Evolutionary conservation across 2,329 filamentous ascomycete genomes (phyloP).

Genomic region (Exophiala oligosperma): DNA sequence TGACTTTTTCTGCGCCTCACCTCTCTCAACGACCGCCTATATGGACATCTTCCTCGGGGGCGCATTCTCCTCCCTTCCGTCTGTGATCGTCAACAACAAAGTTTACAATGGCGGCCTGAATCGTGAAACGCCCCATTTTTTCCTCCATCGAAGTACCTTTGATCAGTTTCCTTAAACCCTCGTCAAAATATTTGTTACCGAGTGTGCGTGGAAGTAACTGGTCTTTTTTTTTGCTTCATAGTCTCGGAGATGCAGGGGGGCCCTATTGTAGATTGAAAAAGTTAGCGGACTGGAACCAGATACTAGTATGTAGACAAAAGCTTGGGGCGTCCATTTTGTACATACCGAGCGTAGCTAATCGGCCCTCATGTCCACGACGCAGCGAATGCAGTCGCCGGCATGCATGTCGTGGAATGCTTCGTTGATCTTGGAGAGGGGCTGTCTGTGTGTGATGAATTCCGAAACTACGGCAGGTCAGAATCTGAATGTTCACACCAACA

Average conservation of each 20-base stretch:
- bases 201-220: neutral
- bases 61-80: neutral
- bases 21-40: neutral
- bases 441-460: conserved; percentile 98
- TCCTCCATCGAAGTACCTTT: neutral
- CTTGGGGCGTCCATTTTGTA: neutral
- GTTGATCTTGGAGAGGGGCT: conserved; percentile 81
- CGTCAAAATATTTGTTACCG: neutral
- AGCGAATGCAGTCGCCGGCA: conserved; percentile 92
- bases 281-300: neutral
- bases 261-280: neutral
- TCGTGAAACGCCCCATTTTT: neutral
- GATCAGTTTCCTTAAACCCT: neutral
- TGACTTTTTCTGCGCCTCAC: too few species aligned
- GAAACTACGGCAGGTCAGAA: conserved; percentile 46
- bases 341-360: conserved; percentile 29
- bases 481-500: neutral
- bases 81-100: neutral
- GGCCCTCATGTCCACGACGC: conserved; percentile 70
- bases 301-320: neutral
- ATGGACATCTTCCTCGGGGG: neutral
- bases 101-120: neutral
- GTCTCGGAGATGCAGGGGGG: neutral
- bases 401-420: conserved; percentile 92
- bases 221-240: neutral